Conservation (phyloP, 2,329 filamentous ascomycete species). For the Ophiocordyceps australis region DNA sequence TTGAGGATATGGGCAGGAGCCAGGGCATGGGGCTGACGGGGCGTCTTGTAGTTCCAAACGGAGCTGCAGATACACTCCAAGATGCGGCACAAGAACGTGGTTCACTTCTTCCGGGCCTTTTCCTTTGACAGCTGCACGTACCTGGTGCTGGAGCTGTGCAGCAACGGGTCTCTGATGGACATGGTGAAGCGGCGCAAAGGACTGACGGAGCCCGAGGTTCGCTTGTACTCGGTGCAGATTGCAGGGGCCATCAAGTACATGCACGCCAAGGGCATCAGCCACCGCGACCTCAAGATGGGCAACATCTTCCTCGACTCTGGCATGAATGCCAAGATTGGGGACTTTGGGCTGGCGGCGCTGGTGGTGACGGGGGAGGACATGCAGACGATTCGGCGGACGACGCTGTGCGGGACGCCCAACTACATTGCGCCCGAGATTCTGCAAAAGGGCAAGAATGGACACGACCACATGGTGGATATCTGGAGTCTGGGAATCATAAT, state of each 20-base stretch:
- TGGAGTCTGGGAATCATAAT: conserved; percentile 98
- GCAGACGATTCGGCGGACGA: conserved; percentile 69
- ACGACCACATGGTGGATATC: conserved; percentile 95
- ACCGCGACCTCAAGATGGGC: conserved; percentile 93
- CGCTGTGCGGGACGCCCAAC: conserved; percentile 91
- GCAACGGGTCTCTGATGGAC: conserved; percentile 92
- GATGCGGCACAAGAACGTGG: conserved; percentile 88
- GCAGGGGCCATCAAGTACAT: conserved; percentile 97
- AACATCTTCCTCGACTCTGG: conserved; percentile 88
- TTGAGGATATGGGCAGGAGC: too few relatives aligned
- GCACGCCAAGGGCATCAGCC: conserved; percentile 88
- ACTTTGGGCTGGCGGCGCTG: conserved; percentile 87
- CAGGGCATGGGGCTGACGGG: too few relatives aligned
- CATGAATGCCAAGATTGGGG: conserved; percentile 97
- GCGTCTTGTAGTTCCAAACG: conserved; percentile 38
- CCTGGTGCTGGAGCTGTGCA: conserved; percentile 83
- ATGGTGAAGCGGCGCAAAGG: conserved; percentile 89
- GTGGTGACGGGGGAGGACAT: conserved; percentile 83
- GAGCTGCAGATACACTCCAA: conserved; percentile 98
- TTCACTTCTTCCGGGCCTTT: conserved; percentile 89
- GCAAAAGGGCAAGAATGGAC: conserved; percentile 82
- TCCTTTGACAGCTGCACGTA: conserved; percentile 81
- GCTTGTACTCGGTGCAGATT: conserved; percentile 86
- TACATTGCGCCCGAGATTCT: conserved; percentile 96
- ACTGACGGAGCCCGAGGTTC: conserved; percentile 82